Conservation (phyloP, 1,284 basidiomycete genomes). For the Trichosporon sp. region DNA sequence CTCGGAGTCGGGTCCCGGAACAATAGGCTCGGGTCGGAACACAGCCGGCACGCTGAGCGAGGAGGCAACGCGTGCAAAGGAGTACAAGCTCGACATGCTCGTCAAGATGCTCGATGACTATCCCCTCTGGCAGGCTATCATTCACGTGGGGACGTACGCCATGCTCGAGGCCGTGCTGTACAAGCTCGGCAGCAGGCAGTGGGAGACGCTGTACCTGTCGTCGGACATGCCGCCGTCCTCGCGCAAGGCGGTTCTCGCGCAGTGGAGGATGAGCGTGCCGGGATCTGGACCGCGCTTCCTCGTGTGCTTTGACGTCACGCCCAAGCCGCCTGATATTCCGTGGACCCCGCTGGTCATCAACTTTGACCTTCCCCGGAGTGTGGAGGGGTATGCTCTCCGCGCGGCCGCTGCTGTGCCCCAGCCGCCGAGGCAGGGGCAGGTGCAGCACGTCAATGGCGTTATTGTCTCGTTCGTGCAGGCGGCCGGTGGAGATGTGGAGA, state of each 20-base stretch:
- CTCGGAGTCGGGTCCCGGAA: conserved; percentile 64
- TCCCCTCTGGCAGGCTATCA: conserved; percentile 64
- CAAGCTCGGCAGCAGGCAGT: conserved; percentile 74
- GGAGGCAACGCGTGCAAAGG: conserved; percentile 79
- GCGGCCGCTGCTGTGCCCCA: conserved; percentile 44
- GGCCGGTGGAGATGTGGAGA: conserved; percentile 93
- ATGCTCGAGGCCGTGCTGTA: conserved; percentile 80
- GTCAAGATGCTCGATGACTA: conserved; percentile 86
- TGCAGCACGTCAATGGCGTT: conserved; percentile 57
- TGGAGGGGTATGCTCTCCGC: conserved; percentile 87
- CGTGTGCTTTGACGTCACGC: conserved; percentile 82
- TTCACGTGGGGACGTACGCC: conserved; percentile 81
- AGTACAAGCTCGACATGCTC: conserved; percentile 95
- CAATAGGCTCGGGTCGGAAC: conserved; percentile 75
- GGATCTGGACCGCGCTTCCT: conserved; percentile 56
- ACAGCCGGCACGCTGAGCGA: conserved; percentile 54
- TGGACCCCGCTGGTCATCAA: conserved; percentile 88
- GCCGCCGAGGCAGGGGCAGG: conserved; percentile 48
- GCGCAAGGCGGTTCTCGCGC: conserved; percentile 55
- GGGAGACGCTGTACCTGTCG: conserved; percentile 74
- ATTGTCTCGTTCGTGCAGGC: conserved; percentile 94
- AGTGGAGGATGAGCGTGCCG: conserved; percentile 50
- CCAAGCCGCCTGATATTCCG: conserved; percentile 80
- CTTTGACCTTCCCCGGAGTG: conserved; percentile 89
- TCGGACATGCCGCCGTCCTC: conserved; percentile 67